phyloP scores from a whole-genome alignment of 208 protist species.

The Trypanosoma rangeli region DNA sequence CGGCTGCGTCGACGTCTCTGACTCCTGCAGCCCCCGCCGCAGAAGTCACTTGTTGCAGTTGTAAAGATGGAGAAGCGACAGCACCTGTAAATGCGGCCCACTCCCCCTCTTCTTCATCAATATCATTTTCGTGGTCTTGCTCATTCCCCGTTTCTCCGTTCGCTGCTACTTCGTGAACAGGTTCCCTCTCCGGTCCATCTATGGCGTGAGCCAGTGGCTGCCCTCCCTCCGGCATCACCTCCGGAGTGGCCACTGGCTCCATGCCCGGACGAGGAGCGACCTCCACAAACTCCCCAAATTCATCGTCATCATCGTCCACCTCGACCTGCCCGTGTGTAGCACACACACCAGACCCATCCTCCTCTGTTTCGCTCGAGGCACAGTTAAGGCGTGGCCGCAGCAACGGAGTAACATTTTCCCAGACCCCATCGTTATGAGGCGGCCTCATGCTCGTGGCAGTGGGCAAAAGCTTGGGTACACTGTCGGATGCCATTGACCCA shows the following conservation, averaged over 20 bases:
- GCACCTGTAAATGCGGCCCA: constrained; percentile 25
- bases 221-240: neutral
- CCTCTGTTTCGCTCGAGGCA: neutral
- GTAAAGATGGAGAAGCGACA: neutral
- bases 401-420: neutral
- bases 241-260: neutral
- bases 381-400: neutral
- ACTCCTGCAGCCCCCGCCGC: too few species aligned
- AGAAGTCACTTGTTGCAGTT: neutral
- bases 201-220: neutral
- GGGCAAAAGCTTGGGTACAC: constrained; percentile 4
- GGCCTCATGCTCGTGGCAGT: neutral
- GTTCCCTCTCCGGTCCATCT: neutral
- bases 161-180: neutral
- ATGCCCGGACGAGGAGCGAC: neutral
- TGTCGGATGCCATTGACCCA: neutral
- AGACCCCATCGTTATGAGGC: neutral
- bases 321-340: neutral
- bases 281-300: constrained; percentile 36
- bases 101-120: neutral
- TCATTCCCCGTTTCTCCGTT: neutral
- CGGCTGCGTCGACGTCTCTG: neutral
- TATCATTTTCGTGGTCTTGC: neutral
- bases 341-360: neutral
- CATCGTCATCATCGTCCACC: constrained; percentile 24